Percentiles rank a stretch among this genome's conserved stretches.
Conservation (phyloP, 2,329 filamentous ascomycete species). For the Trichophyton schoenleinii region DNA sequence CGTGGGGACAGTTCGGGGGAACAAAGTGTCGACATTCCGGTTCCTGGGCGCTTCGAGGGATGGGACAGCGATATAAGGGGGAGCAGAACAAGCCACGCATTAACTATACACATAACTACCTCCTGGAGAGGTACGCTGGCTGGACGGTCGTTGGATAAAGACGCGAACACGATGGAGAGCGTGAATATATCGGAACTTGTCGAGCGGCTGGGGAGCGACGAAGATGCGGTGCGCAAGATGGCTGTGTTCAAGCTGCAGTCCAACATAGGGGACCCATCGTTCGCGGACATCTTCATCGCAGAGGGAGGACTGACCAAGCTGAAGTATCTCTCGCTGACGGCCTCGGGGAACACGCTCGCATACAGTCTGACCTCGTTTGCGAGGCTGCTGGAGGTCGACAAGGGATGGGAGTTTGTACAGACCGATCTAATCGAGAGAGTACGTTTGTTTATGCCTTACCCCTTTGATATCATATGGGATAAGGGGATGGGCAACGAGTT, state of each 20-base stretch:
- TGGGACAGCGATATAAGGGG: no score
- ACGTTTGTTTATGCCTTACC: conserved; percentile 19
- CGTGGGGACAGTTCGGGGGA: no score
- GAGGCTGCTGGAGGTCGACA: conserved; percentile 83
- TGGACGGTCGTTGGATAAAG: not conserved
- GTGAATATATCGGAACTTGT: conserved; percentile 47
- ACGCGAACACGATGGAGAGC: conserved; percentile 37
- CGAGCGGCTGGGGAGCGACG: conserved; percentile 46
- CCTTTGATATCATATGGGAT: not conserved
- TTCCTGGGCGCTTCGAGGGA: not conserved
- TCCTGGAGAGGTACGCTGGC: not conserved
- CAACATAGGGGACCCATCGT: conserved; percentile 88
- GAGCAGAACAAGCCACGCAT: not conserved
- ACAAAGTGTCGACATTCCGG: not conserved
- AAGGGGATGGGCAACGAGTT: not conserved
- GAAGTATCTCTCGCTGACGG: conserved; percentile 68
- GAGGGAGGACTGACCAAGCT: conserved; percentile 74
- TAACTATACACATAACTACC: not conserved
- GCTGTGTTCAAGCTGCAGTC: conserved; percentile 95
- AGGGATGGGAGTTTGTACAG: conserved; percentile 72
- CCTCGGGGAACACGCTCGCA: conserved; percentile 85
- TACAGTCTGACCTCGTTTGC: conserved; percentile 86
- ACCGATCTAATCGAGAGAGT: conserved; percentile 47
- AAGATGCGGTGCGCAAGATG: conserved; percentile 95
- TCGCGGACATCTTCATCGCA: conserved; percentile 90